Evolutionary conservation across 352 stramenopile genomes (phyloP).

Genomic region (Blastocystis sp.): DNA sequence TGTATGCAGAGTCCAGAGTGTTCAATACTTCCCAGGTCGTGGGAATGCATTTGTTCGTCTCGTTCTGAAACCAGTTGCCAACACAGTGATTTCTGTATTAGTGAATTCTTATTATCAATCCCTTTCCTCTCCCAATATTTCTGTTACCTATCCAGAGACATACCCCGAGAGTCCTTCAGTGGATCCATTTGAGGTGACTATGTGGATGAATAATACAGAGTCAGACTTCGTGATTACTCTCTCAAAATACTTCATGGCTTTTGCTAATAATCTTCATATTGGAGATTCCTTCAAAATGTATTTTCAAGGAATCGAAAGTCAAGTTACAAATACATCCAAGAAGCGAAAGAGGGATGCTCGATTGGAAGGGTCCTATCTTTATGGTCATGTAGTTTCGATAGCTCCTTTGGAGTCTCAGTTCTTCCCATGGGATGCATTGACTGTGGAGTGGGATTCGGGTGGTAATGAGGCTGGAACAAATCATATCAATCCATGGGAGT

Average conservation of each 20-base stretch:
- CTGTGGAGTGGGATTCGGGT: background rate
- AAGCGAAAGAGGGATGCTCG: background rate
- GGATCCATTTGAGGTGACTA: conserved; percentile 6
- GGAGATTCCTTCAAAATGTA: conserved; percentile 32
- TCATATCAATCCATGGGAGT: conserved; percentile 60
- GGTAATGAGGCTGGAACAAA: conserved; percentile 35
- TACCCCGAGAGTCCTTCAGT: background rate
- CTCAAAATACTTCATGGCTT: background rate
- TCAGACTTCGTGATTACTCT: conserved; percentile 38
- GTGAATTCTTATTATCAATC: conserved; percentile 39
- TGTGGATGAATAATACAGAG: conserved; percentile 26
- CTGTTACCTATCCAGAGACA: background rate
- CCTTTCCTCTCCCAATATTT: background rate
- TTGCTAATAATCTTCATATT: conserved; percentile 11
- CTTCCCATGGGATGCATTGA: conserved; percentile 49
- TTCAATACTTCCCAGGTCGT: conserved; percentile 20
- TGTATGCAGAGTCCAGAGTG: conserved; percentile 30
- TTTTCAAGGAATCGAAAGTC: conserved; percentile 24
- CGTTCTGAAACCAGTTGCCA: background rate
- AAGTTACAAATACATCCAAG: background rate
- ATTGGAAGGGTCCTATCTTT: conserved; percentile 23
- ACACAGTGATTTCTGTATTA: background rate
- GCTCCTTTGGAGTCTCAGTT: background rate
- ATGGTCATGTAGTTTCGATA: background rate
- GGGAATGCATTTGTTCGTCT: conserved; percentile 35